phyloP scores from a whole-genome alignment of 129 eudicot species.

The Flaveria brownii region DNA sequence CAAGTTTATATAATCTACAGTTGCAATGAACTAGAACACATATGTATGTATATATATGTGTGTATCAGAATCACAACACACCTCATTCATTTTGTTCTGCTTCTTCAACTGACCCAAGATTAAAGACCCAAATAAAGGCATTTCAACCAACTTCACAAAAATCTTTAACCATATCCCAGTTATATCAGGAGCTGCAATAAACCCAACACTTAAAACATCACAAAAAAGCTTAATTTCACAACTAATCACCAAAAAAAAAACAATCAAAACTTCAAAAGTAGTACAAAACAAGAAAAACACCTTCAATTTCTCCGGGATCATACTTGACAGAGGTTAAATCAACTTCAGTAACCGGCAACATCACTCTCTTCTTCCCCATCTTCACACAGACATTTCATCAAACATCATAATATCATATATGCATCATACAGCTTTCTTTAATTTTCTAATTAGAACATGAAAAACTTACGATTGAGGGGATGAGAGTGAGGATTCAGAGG shows the following conservation, averaged over 20 bases:
- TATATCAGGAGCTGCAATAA: slow-evolving; percentile 71
- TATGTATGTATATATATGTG: background rate
- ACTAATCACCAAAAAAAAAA: background rate
- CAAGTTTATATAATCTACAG: background rate
- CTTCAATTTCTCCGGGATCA: slow-evolving; percentile 50
- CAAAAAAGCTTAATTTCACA: slow-evolving; percentile 10
- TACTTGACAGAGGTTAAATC: slow-evolving; percentile 57
- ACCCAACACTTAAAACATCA: slow-evolving; percentile 19
- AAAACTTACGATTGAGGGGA: slow-evolving; percentile 28
- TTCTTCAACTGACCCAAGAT: slow-evolving; percentile 59
- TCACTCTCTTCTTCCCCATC: slow-evolving; percentile 69
- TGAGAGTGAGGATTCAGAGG: background rate
- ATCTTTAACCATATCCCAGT: slow-evolving; percentile 55
- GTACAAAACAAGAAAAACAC: slow-evolving; percentile 16
- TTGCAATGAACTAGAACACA: background rate
- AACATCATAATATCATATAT: slow-evolving; percentile 27
- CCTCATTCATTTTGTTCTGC: slow-evolving; percentile 70
- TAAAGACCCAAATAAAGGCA: slow-evolving; percentile 61
- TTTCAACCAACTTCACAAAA: slow-evolving; percentile 54
- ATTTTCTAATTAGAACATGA: background rate
- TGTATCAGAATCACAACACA: slow-evolving; percentile 18
- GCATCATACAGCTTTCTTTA: slow-evolving; percentile 19
- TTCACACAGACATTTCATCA: slow-evolving; percentile 39
- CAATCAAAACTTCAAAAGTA: background rate
- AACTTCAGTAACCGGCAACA: slow-evolving; percentile 74